These are phyloP conservation scores for Dalbergia oliveri DNA, from an alignment of 306 rosid species.

Conservation along the genomic window DNA sequence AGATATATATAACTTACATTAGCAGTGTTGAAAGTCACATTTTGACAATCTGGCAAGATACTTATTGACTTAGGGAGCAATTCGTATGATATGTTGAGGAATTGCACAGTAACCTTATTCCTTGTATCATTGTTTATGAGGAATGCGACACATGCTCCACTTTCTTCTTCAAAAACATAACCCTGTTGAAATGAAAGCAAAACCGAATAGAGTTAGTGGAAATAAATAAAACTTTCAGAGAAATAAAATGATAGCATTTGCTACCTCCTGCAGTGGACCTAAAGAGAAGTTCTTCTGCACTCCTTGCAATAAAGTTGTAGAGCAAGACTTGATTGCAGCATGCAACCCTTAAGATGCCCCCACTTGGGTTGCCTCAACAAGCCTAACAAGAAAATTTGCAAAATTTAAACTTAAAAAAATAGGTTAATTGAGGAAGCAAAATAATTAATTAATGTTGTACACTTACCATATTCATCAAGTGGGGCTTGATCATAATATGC, in stretches of 20 bases:
- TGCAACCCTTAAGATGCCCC: constrained; percentile 78
- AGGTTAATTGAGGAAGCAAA: neutral
- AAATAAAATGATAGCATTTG: constrained; percentile 20
- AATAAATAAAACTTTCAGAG: neutral
- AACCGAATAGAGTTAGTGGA: neutral
- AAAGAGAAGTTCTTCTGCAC: constrained; percentile 57
- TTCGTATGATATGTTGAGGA: constrained; percentile 55
- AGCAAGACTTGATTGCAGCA: constrained; percentile 64
- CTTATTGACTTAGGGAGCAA: constrained; percentile 74
- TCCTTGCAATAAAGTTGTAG: constrained; percentile 67
- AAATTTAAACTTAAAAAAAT: neutral
- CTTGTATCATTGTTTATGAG: constrained; percentile 58
- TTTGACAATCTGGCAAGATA: constrained; percentile 70
- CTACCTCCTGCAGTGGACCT: constrained; percentile 64
- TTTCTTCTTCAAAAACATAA: constrained; percentile 63
- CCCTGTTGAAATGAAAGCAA: constrained; percentile 49
- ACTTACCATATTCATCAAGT: constrained; percentile 78
- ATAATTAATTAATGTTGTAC: neutral
- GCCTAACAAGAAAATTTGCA: constrained; percentile 55
- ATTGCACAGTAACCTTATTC: constrained; percentile 53
- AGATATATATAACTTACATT: constrained; percentile 44
- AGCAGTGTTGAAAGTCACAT: constrained; percentile 68
- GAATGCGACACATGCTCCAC: constrained; percentile 69
- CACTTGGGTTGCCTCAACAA: constrained; percentile 74
- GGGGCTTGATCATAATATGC: constrained; percentile 80